Base-by-base conservation (phyloP, 148 eudicot species). In the Vaccinium myrtillus region DNA sequence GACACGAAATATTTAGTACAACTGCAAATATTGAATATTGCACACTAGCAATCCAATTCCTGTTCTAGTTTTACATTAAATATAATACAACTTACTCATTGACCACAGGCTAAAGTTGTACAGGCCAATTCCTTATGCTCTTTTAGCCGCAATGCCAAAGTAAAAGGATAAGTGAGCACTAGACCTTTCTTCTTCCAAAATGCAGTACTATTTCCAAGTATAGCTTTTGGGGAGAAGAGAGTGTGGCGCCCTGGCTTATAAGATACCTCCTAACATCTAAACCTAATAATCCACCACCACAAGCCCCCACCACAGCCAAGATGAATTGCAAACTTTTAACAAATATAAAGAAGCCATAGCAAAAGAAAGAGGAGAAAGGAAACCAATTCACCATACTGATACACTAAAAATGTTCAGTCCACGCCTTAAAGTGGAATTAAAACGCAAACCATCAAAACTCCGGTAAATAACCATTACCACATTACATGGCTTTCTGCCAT, bases 261-360 rank as follows among this genome's bases (percentile, higher is more conserved):
- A 36, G 49, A 73, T 6, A 73, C 15, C 77, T 73, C 39, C 50
- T 32, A 73, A 73, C 77, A 73, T 73, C 77, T 73, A 73, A 73
- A 16, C 39, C 49, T 8, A 36, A 32, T 16, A 49, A 32, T 15
- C 77, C 77, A 36, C 49, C 50, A 39, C 23, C 77, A 32, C 43
- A 1, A 13, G n/a, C n/a, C 21, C 11, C 77, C 49, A 25, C 48
- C 46, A 13, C 76, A 32, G 43, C 76, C 46, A 73, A 69, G 27
- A 8, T 6, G 18, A 32, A 71, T 16, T 27, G 46, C 8, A 71
- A 30, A 30, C 13, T 12, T 27, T 4, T 13, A 65, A n/a, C 25
- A 65, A 65, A 25, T 23, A 27, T 21, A 65, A 5, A n/a, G 71
- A 65, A 65, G 30, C 10, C 5, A n/a, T 2, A 25, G 71, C 71